Conservation (phyloP, 1,139 yeast genomes). For the Suhomyces bribrorum region DNA sequence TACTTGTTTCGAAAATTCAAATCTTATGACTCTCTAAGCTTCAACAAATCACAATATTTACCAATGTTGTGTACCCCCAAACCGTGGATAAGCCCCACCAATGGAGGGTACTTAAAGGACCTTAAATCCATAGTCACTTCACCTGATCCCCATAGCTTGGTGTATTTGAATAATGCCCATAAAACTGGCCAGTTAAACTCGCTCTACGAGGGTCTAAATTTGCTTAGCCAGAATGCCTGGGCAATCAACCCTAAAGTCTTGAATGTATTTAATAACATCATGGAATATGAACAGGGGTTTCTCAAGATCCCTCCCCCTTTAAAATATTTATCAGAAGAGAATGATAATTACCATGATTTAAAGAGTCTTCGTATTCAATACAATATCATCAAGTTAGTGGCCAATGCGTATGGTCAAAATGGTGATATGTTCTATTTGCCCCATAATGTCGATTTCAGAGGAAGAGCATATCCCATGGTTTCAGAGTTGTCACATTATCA, state of each 20-base stretch:
- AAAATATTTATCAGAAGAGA: background rate
- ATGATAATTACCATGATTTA: slow-evolving; percentile 18
- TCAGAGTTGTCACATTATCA: slow-evolving; percentile 40
- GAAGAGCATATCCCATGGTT: slow-evolving; percentile 44
- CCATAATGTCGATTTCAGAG: slow-evolving; percentile 44
- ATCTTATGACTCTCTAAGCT: slow-evolving; percentile 16
- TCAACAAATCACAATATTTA: slow-evolving; percentile 22
- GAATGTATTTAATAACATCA: slow-evolving; percentile 23
- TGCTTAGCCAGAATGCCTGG: slow-evolving; percentile 38
- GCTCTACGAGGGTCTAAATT: slow-evolving; percentile 32
- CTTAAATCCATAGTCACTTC: slow-evolving; percentile 29
- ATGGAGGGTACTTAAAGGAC: slow-evolving; percentile 39
- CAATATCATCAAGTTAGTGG: slow-evolving; percentile 24
- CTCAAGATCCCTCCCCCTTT: slow-evolving; percentile 31
- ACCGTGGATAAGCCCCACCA: slow-evolving; percentile 35
- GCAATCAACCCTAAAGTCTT: slow-evolving; percentile 33
- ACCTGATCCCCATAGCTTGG: slow-evolving; percentile 18
- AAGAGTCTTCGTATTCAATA: slow-evolving; percentile 25
- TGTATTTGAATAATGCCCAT: slow-evolving; percentile 30
- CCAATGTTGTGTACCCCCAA: slow-evolving; percentile 47
- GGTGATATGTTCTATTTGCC: slow-evolving; percentile 45
- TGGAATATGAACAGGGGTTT: slow-evolving; percentile 28
- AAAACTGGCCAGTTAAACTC: slow-evolving; percentile 36
- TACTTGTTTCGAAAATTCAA: slow-evolving; percentile 22
- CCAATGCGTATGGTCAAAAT: slow-evolving; percentile 30